Evolutionary conservation across 495 filamentous ascomycete genomes (phyloP), one percentile per base, ranked within the genome.

Genomic region (Friedmanniomyces endolithicus): DNA sequence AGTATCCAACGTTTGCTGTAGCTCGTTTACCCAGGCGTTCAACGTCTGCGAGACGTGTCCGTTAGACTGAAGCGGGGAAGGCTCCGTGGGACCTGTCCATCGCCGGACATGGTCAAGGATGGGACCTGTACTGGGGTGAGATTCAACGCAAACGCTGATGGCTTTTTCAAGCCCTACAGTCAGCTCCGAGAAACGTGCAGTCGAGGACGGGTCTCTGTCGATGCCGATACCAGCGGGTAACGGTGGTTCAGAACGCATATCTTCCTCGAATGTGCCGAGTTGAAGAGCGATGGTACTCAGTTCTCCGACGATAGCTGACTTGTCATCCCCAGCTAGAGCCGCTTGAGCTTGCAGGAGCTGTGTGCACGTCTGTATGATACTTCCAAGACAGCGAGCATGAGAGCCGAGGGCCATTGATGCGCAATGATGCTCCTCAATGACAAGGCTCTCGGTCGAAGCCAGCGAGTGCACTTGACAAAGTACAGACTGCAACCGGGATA

Each of bases 261-360:
- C 43, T 14, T 48, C 24, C 17, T 44, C 16, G 6, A 66, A 35
- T 0, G 50, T 23, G 0, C 45, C n/a, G n/a, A 63, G 53, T 23
- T 52, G 2, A 1, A 12, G 12, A 24, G 45, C 45, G 50, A 53
- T 63, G 8, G 53, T 34, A 39, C 20, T 33, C 24, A 67, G 24
- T 7, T 52, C 57, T 11, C 40, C 22, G 11, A 63, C 33, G 31
- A 64, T 50, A 14, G 8, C 45, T 1, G 61, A 57, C 6, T 60
- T 47, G 20, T 67, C 39, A 3, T 59, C 48, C 31, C 63, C 49
- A 2, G 63, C 67, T 4, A 70, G 50, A 22, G 61, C 56, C 11
- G 63, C 59, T 43, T 70, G 68, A 7, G 60, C 61, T 41, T 46
- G 20, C 1, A 64, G 9, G 48, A 70, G 49, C 70, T 65, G 33